A percentile compares a stretch with the other conserved stretches of the same genome.
Evolutionary conservation across 2,329 filamentous ascomycete genomes (phyloP).

Genomic region (Epichloe baconii): DNA sequence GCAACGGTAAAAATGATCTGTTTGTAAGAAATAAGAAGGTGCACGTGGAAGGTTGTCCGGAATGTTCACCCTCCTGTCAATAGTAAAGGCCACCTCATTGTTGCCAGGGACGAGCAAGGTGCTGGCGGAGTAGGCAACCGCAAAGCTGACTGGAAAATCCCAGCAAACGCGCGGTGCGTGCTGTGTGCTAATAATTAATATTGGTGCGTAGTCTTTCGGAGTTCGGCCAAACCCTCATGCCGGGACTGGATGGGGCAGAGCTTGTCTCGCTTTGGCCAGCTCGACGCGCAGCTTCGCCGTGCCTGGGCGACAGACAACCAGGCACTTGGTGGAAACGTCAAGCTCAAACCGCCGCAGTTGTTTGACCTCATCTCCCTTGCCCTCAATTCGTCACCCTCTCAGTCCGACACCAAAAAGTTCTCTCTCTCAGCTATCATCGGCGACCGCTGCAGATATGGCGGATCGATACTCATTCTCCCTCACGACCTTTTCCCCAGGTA

Average conservation of each 20-base stretch:
- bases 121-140: slow-evolving; percentile 1
- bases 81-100: slow-evolving; percentile 21
- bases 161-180: background rate
- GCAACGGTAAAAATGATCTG: background rate
- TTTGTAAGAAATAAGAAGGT: slow-evolving; percentile 6
- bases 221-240: slow-evolving; percentile 16
- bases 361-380: slow-evolving; percentile 4
- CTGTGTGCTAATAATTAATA: too few relatives aligned
- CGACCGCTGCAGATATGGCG: slow-evolving; percentile 52
- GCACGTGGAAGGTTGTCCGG: slow-evolving; percentile 9
- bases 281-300: slow-evolving; percentile 26
- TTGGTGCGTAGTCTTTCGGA: slow-evolving; percentile 2
- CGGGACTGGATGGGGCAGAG: slow-evolving; percentile 6
- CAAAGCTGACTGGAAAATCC: background rate
- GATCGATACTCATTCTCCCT: slow-evolving; percentile 99
- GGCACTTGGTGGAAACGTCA: slow-evolving; percentile 17
- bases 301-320: slow-evolving; percentile 19
- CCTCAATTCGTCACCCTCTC: slow-evolving; percentile 5
- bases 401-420: slow-evolving; percentile 7
- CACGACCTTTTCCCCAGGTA: slow-evolving; percentile 98
- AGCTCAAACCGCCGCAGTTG: slow-evolving; percentile 19
- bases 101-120: slow-evolving; percentile 2
- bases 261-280: slow-evolving; percentile 11
- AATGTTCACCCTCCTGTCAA: slow-evolving; percentile 10
- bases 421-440: background rate